Evolutionary conservation across 73 alveolate species (phyloP), one percentile per base, ranked within the genome.

Genomic region (Paramecium pentaurelia): DNA sequence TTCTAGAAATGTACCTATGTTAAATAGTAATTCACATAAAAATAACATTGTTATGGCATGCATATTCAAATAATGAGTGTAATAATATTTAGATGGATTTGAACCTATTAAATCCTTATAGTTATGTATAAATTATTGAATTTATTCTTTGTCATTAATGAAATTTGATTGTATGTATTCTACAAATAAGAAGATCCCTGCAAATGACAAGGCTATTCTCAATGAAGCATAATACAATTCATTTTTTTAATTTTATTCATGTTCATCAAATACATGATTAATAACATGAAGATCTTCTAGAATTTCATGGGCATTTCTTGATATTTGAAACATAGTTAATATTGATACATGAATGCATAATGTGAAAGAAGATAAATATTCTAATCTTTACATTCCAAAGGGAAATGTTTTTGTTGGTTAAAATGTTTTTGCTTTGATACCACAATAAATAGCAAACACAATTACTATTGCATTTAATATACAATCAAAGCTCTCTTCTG

Each of bases 401-500:
- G 91, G 75, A 44, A 6, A 80, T 80, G 71, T 32, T 45, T 40
- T 36, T 2, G 47, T 27, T 45, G 71, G 22, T 20, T 47, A 9
- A 27, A 45, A 44, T n/a, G 47, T 28, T 80, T 80, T 80, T 20
- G 91, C 75, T 47, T 45, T 42, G 11, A 80, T 25, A 8, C 91
- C 73, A 22, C 77, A 42, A 80, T 25, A 42, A 2, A 80, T 42
- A 9, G 77, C 71, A 80, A 44, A 42, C 8, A 25, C 71, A 27
- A 80, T 80, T 3, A 80, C 47, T 3, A 40, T 42, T 34, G 91
- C 30, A 44, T 80, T 80, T 34, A 49, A 27, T 22, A 40, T 12
- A 34, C 91, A 80, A 80, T 80, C 91, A 80, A 80, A 80, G 12
- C 77, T 45, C 34, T 45, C 91, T 22, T 80, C 77, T 38, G 91